Evolutionary conservation across 2,329 filamentous ascomycete genomes (phyloP).

Genomic region (Penicillium decumbens): DNA sequence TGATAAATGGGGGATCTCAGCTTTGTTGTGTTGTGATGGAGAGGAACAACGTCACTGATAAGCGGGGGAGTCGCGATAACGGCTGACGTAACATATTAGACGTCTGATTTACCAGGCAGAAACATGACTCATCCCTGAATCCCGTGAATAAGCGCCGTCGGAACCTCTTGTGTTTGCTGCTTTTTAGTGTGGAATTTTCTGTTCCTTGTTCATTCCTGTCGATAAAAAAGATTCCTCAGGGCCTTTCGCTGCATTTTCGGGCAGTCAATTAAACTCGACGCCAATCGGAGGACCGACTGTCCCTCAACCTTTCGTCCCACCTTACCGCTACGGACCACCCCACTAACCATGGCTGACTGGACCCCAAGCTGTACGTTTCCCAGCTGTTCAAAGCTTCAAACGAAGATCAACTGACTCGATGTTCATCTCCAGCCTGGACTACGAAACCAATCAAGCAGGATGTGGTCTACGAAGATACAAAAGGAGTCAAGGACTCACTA

Average conservation of each 20-base stretch:
- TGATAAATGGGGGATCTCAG: neutral
- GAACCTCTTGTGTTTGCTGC: slow-evolving; percentile 1
- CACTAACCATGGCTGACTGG: slow-evolving; percentile 28
- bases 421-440: slow-evolving; percentile 35
- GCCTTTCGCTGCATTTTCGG: neutral
- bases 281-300: neutral
- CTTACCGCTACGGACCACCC: neutral
- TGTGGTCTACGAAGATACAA: slow-evolving; percentile 44
- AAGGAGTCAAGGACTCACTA: slow-evolving; percentile 39
- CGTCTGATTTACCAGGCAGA: slow-evolving; percentile 5
- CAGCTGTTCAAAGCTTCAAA: neutral
- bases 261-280: neutral
- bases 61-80: slow-evolving; percentile 2
- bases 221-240: neutral
- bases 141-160: slow-evolving; percentile 19
- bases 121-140: slow-evolving; percentile 16
- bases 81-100: neutral
- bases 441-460: slow-evolving; percentile 46
- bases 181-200: slow-evolving; percentile 2
- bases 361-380: slow-evolving; percentile 26
- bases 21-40: slow-evolving; percentile 1
- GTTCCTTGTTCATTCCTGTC: slow-evolving; percentile 5
- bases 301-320: slow-evolving; percentile 6
- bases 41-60: slow-evolving; percentile 12
- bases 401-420: neutral